Evolutionary conservation across 805 yeast species (phyloP).

Genomic region (Ogataea glucozyma): DNA sequence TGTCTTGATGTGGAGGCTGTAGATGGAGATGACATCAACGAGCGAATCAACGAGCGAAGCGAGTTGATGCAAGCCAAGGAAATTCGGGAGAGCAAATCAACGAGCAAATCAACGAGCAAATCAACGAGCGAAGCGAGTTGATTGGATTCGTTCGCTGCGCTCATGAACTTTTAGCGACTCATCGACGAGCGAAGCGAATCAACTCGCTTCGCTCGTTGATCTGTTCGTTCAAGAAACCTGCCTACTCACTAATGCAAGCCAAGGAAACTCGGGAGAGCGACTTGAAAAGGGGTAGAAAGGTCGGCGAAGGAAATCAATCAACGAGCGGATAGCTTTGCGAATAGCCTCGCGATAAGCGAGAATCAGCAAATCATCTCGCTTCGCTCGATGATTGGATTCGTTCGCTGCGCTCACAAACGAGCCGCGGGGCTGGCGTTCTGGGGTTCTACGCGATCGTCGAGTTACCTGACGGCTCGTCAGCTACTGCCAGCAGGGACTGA

Average conservation of each 20-base stretch:
- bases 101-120: not conserved
- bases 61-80: constrained; percentile 1
- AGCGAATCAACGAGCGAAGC: not conserved
- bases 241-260: constrained; percentile 1
- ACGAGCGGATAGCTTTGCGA: too few species aligned
- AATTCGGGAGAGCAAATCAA: constrained; percentile 1
- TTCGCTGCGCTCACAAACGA: too few species aligned
- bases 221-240: too few species aligned
- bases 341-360: too few species aligned
- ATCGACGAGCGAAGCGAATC: not conserved
- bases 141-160: not conserved
- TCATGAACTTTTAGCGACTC: too few species aligned
- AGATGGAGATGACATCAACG: too few species aligned
- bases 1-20: constrained; percentile 23
- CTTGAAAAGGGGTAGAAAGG: too few species aligned
- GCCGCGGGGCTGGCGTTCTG: too few species aligned
- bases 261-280: constrained; percentile 1
- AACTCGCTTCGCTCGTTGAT: not conserved
- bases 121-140: not conserved
- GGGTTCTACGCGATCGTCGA: too few species aligned
- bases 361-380: not conserved
- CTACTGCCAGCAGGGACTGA: too few species aligned
- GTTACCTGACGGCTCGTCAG: too few species aligned
- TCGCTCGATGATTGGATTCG: not conserved
- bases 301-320: too few species aligned